Conservation (phyloP, 2,329 filamentous ascomycete species). For the Colletotrichum echinochloae region DNA sequence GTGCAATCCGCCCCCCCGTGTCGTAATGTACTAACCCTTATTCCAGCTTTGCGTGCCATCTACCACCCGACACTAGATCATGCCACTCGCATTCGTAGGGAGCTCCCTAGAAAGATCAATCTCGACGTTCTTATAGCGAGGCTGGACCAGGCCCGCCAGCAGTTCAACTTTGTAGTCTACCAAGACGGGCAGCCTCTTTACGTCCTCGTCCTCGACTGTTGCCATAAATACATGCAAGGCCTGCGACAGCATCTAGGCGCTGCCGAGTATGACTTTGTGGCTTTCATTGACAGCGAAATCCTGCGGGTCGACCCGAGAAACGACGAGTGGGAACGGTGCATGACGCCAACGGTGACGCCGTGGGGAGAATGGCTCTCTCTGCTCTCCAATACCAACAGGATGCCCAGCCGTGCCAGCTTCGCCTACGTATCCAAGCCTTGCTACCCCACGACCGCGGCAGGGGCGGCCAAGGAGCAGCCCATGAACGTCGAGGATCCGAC, state of each 20-base stretch:
- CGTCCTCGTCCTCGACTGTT: slow-evolving; percentile 54
- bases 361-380: slow-evolving; percentile 54
- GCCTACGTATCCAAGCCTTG: slow-evolving; percentile 49
- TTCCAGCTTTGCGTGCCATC: slow-evolving; percentile 54
- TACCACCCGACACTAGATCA: slow-evolving; percentile 54
- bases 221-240: slow-evolving; percentile 53
- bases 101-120: slow-evolving; percentile 54
- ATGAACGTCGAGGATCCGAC: slow-evolving; percentile 52
- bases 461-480: slow-evolving; percentile 46
- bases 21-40: background rate
- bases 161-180: slow-evolving; percentile 57
- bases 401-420: slow-evolving; percentile 58
- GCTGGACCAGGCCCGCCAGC: slow-evolving; percentile 52
- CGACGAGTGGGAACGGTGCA: slow-evolving; percentile 54
- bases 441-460: background rate
- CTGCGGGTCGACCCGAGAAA: slow-evolving; percentile 41
- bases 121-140: slow-evolving; percentile 52
- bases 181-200: slow-evolving; percentile 56
- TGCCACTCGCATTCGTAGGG: slow-evolving; percentile 51
- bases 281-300: slow-evolving; percentile 58
- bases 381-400: slow-evolving; percentile 57
- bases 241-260: slow-evolving; percentile 53
- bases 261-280: slow-evolving; percentile 52
- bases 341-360: slow-evolving; percentile 52
- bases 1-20: background rate